Evolutionary conservation across 1,284 basidiomycete genomes (phyloP), one percentile per base, ranked within the genome.

Genomic region (Moniliophthora roreri): DNA sequence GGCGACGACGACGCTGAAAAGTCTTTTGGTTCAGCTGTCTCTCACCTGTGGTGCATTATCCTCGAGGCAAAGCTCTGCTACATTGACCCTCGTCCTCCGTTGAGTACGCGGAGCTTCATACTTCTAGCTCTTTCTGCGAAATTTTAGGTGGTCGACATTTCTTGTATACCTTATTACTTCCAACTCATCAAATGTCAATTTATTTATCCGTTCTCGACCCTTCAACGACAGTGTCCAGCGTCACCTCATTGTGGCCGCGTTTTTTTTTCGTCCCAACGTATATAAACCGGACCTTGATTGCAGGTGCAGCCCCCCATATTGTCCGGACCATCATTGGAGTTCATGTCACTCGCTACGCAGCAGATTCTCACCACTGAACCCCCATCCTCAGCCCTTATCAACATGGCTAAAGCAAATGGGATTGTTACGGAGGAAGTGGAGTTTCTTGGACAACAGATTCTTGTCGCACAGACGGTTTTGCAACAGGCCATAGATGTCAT

Each of bases 401-500:
- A 46, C 44, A 28, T 48, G 24, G 44, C 52, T 41, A 38, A 49
- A 45, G 50, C 46, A 35, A 21, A 28, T 47, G 44, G 56, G 53
- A 35, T 38, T 52, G 53, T 38, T 32, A 28, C 49, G 26, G 51
- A 53, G 5, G 62, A 63, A 20, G 52, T 61, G 9, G 59, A 68
- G 15, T 66, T 73, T 6, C 58, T 82, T 32, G 66, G 70, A 6
- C 77, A 85, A 54, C 75, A 91, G 39, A 68, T 89, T 34, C 75
- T 76, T 48, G 88, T 91, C 26, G 82, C 85, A 15, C 79, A 73
- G 52, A 81, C 80, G 23, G 73, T 91, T 35, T 68, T 92, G 38
- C 70, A 72, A 34, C 90, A 92, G 65, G 89, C 85, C 11, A 67
- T 91, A 24, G 84, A 88, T 59, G 72, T 92, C 35, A 68, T 91